Conservation (phyloP, 2,329 filamentous ascomycete species). For the Metarhizium brunneum region DNA sequence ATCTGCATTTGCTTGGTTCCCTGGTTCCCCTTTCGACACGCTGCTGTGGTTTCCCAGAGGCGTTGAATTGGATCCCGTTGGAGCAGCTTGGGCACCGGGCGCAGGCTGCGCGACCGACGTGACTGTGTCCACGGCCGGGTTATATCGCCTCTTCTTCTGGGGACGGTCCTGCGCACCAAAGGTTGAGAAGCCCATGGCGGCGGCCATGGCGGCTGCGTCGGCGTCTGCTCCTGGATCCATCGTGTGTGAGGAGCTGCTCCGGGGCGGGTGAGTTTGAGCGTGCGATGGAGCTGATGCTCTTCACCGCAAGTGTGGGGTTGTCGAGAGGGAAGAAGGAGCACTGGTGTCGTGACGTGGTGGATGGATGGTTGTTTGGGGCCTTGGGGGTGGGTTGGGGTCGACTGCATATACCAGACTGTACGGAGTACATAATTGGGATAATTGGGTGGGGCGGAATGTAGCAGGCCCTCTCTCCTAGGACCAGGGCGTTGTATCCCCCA, state of each 20-base stretch:
- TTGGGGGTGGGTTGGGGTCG: neutral
- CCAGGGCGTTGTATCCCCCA: too few relatives aligned
- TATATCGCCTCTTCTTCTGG: conserved; percentile 60
- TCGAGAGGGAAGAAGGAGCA: neutral
- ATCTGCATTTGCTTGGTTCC: conserved; percentile 26
- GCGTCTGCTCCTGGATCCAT: conserved; percentile 25
- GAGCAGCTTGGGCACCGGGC: conserved; percentile 4
- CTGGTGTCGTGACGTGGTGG: conserved; percentile 2
- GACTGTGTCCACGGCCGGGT: conserved; percentile 40
- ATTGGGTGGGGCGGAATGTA: neutral
- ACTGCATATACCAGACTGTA: too few relatives aligned
- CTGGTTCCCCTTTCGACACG: conserved; percentile 5
- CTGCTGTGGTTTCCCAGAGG: conserved; percentile 17
- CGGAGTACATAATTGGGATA: neutral
- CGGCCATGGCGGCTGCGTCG: conserved; percentile 24
- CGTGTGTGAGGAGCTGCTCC: neutral
- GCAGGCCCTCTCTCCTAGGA: neutral
- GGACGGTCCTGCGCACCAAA: conserved; percentile 50
- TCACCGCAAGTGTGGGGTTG: conserved; percentile 1
- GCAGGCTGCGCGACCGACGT: conserved; percentile 2
- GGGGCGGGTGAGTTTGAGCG: neutral
- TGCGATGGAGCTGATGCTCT: neutral
- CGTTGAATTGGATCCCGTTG: conserved; percentile 29
- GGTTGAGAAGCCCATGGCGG: conserved; percentile 66
- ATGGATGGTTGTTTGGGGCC: neutral